A percentile compares a stretch with the other conserved stretches of the same genome.
These are phyloP conservation scores for Dionaea muscipula DNA, from an alignment of 179 eudicot genomes.

Conservation along the genomic window DNA sequence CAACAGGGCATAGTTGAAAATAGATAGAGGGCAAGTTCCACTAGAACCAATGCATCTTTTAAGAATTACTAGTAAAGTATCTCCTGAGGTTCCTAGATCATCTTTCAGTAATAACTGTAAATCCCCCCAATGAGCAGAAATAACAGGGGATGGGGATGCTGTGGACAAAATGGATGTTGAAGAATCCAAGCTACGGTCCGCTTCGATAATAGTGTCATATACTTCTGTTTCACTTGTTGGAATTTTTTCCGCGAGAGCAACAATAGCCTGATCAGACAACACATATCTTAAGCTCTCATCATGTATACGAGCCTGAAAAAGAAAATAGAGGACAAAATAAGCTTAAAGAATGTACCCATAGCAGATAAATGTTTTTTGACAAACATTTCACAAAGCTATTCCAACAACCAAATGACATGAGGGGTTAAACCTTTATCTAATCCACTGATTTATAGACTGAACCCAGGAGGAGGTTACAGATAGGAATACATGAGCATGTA, in stretches of 20 bases:
- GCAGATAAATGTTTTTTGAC: background rate
- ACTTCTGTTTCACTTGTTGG: constrained; percentile 46
- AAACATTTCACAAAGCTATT: background rate
- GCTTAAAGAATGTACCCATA: background rate
- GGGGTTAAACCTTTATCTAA: no score
- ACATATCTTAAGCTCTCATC: constrained; percentile 94
- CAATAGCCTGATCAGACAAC: constrained; percentile 68
- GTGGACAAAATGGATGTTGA: constrained; percentile 14
- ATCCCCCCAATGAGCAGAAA: constrained; percentile 71
- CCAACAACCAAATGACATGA: no score
- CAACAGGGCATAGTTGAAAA: constrained; percentile 58
- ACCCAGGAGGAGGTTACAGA: no score
- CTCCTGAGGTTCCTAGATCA: constrained; percentile 25
- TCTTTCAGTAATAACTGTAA: constrained; percentile 35
- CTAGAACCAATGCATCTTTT: constrained; percentile 55
- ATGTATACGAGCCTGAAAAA: constrained; percentile 90
- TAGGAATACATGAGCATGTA: no score
- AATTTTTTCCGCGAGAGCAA: constrained; percentile 50
- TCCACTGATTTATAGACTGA: no score
- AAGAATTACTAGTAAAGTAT: constrained; percentile 37
- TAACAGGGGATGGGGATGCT: constrained; percentile 57
- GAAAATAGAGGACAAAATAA: constrained; percentile 11
- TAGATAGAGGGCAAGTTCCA: constrained; percentile 72
- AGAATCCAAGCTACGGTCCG: constrained; percentile 48
- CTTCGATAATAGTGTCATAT: constrained; percentile 32